These are phyloP conservation scores for Aspergillus sp. DNA, from an alignment of 2,329 filamentous ascomycete genomes.

Conservation along the genomic window DNA sequence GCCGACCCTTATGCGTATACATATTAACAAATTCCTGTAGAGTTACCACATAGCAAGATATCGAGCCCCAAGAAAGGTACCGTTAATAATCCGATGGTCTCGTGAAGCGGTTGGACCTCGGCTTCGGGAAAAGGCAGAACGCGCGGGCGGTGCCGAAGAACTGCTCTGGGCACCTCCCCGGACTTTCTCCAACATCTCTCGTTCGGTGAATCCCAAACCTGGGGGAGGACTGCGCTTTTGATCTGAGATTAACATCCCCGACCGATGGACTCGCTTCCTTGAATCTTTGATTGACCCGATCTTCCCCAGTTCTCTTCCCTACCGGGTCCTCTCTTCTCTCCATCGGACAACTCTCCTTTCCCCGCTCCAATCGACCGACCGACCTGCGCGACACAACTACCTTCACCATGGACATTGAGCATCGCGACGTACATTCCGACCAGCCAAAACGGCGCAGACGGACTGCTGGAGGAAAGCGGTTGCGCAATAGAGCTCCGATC, in stretches of 20 bases:
- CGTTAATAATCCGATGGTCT: slow-evolving; percentile 8
- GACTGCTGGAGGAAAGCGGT: slow-evolving; percentile 45
- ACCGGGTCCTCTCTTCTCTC: background rate
- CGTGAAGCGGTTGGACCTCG: slow-evolving; percentile 32
- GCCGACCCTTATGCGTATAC: no score
- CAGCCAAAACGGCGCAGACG: slow-evolving; percentile 54
- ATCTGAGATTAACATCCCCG: background rate
- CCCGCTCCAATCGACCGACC: slow-evolving; percentile 10
- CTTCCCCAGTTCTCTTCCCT: background rate
- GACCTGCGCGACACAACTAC: background rate
- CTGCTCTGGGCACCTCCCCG: slow-evolving; percentile 26
- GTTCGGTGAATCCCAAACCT: slow-evolving; percentile 4
- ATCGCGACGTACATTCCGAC: slow-evolving; percentile 38
- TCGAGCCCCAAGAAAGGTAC: background rate
- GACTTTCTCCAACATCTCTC: slow-evolving; percentile 26
- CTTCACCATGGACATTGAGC: slow-evolving; percentile 45
- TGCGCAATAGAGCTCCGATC: slow-evolving; percentile 67
- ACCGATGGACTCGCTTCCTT: background rate
- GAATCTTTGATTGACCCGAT: background rate
- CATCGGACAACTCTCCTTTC: slow-evolving; percentile 9
- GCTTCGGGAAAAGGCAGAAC: slow-evolving; percentile 36
- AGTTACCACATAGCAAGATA: background rate
- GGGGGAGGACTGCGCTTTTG: background rate
- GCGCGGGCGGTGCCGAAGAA: slow-evolving; percentile 31
- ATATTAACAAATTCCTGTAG: no score